Base-by-base conservation (phyloP, 805 yeast species). In the Wickerhamiella kurtzmanii region DNA sequence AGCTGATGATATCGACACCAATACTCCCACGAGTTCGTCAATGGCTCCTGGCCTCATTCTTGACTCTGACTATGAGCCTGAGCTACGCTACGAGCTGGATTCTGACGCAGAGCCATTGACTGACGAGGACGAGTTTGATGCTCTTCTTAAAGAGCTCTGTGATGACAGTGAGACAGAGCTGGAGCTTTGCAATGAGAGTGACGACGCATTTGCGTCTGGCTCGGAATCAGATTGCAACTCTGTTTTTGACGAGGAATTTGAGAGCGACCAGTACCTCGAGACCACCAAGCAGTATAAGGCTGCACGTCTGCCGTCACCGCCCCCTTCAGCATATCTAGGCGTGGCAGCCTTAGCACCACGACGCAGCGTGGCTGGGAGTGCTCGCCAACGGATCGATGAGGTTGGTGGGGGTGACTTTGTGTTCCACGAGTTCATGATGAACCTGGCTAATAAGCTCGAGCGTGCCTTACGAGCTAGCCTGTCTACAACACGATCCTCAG, bases 391-490 rank as follows among this genome's bases (percentile, higher is more conserved):
- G 18, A 11, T 48, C 9, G 44, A 22, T 17, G 41, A 4, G 6
- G 35, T 47, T 13, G 37, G 20, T 3, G 52, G 48, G 2, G 53
- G 52, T 4, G 53, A 49, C 22, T 41, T 45, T 2, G 47, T 40
- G 9, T 53, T 53, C 44, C 39, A 36, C 11, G 43, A 25, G 18
- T 25, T 37, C n/a, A 21, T 53, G 36, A 48, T 45, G 11, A 11
- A 2, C 9, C 42, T 53, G 3, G 13, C 44, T 15, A 21, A 40
- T 9, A 53, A 53, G 36, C 47, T 53, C 5, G 44, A 39, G 6
- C 38, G 20, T 15, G 56, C 57, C 8, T 18, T 48, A 21, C 37
- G 20, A 9, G 57, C 52, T 3, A 46, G 42, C 25, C n/a, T n/a
- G n/a, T n/a, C n/a, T n/a, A n/a, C n/a, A n/a, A n/a, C 32, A 6